Conservation (phyloP, 805 yeast genomes). For the Metschnikowia cubensis region DNA sequence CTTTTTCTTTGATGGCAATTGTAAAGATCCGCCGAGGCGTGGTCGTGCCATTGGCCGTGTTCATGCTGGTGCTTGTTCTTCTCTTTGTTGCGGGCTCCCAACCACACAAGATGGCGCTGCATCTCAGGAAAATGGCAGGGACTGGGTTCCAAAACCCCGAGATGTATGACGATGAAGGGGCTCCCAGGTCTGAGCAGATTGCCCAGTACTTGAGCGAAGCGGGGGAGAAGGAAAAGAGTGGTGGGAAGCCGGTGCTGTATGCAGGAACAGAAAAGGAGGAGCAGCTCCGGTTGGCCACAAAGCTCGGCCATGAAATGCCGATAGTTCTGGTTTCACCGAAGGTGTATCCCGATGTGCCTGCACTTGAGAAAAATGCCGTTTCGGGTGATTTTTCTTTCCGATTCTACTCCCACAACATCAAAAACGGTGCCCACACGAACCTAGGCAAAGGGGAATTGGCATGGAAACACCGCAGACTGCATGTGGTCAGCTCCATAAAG, state of each 20-base stretch:
- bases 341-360: constrained; percentile 14
- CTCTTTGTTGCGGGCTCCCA: constrained; percentile 11
- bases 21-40: constrained; percentile 5
- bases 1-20: background rate
- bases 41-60: background rate
- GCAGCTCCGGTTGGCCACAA: background rate
- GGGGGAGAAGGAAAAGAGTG: background rate
- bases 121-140: constrained; percentile 7
- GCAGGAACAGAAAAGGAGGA: background rate
- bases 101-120: constrained; percentile 16
- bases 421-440: constrained; percentile 25
- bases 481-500: constrained; percentile 15
- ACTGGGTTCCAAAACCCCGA: constrained; percentile 6
- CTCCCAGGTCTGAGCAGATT: background rate
- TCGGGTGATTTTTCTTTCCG: constrained; percentile 23
- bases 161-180: background rate
- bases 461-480: constrained; percentile 23
- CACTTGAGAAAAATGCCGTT: constrained; percentile 8
- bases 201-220: background rate
- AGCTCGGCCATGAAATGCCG: background rate
- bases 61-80: background rate
- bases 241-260: too few species aligned
- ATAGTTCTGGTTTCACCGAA: background rate
- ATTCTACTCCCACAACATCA: constrained; percentile 35
- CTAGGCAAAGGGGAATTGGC: constrained; percentile 25